Base-by-base conservation (phyloP, 2,329 filamentous ascomycete genomes). In the Parasarocladium wereldwijsianum region DNA sequence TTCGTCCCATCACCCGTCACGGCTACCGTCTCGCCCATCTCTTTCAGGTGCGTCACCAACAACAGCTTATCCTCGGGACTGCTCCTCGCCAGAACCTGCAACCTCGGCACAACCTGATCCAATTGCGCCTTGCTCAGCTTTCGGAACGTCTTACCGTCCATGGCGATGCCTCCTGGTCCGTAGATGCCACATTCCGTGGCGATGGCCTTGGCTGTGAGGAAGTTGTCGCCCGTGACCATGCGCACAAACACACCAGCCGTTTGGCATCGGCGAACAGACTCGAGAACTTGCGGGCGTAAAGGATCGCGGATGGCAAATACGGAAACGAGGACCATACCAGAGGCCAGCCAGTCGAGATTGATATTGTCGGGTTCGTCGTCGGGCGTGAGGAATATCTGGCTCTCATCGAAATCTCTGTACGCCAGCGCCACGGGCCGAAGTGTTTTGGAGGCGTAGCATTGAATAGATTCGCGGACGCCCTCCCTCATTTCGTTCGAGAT, bases 391-490 rank as follows among this genome's bases (percentile, higher is more conserved):
- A 30, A 30, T 75, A 17, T 70, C 63, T 23, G 32, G 12, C 62
- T 80, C 33, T 57, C 60, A 17, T 73, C 64, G 35, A 81, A 84
- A 38, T 87, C 82, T 26, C 70, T 67, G 50, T 82, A 85, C 5
- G 80, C 64, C 37, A 86, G 62, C 12, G 70, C 79, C 31, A 87
- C 84, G 1, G 79, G 84, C 26, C 81, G 72, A 8, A 87, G 64
- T 11, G 77, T 82, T 18, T 66, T 57, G 13, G 58, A 60, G 10
- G 71, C 71, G 40, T 75, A 76, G 5, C 57, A 53, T 24, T 64
- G 60, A 37, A 76, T 75, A 24, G 67, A 30, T 8, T 13, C 8
- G 7, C 28, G 28, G 18, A 23, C 49, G 15, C 52, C 43, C 25
- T 56, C 55, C 9, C 75, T 46, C 1, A 55, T 58, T 17, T 69